Conservation (phyloP, 306 rosid genomes). For the Ormosia emarginata region DNA sequence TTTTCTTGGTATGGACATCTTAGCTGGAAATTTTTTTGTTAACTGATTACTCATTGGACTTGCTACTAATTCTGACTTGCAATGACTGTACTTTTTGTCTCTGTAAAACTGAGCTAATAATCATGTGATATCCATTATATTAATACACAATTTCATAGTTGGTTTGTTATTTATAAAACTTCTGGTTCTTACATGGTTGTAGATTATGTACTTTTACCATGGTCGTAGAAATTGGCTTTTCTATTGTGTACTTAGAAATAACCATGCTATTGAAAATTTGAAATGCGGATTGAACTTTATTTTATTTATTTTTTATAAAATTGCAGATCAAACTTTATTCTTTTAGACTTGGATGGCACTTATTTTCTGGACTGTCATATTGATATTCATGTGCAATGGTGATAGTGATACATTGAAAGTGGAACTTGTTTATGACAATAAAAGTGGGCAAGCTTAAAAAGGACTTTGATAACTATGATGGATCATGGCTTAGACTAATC, state of each 20-base stretch:
- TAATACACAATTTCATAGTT: too few species aligned
- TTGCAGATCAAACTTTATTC: background rate
- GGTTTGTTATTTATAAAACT: too few species aligned
- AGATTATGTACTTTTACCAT: background rate
- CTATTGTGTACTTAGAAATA: background rate
- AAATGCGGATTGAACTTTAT: background rate
- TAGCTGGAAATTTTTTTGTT: too few species aligned
- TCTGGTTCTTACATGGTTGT: background rate
- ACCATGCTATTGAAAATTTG: constrained; percentile 1
- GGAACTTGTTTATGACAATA: background rate
- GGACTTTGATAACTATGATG: too few species aligned
- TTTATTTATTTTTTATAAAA: too few species aligned
- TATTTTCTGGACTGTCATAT: background rate
- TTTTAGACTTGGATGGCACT: background rate
- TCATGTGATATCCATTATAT: background rate
- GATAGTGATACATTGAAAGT: background rate
- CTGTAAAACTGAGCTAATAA: background rate
- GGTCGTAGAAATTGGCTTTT: constrained; percentile 1
- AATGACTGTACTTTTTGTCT: constrained; percentile 3
- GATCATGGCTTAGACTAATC: too few species aligned
- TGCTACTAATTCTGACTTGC: background rate
- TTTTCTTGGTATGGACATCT: constrained; percentile 61
- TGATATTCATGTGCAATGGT: background rate
- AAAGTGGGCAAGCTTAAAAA: background rate
- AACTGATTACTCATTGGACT: background rate